Conservation (phyloP, 768 basidiomycete genomes). For the Clitopilus hobsonii region DNA sequence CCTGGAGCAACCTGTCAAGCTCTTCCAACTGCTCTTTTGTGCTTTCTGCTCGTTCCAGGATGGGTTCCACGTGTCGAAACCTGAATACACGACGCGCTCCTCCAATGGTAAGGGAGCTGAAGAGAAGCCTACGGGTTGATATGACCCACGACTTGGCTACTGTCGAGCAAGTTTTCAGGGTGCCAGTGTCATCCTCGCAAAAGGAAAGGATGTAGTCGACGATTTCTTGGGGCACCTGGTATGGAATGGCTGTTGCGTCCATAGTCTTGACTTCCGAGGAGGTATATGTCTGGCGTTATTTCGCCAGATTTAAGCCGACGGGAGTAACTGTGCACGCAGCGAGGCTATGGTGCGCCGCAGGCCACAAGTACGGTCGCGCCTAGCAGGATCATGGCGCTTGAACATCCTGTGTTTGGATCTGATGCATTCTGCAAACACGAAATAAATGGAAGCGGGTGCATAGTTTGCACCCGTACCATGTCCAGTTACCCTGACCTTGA, state of each 20-base stretch:
- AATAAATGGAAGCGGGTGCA: not conserved
- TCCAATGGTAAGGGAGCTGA: constrained; percentile 1
- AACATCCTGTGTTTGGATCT: not conserved
- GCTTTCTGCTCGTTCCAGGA: not conserved
- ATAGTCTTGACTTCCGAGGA: no score
- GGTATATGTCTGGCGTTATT: no score
- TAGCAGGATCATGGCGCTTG: not conserved
- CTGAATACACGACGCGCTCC: constrained; percentile 5
- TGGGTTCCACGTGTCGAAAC: constrained; percentile 3
- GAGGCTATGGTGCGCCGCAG: not conserved
- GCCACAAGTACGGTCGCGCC: not conserved
- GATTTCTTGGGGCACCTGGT: constrained; percentile 3
- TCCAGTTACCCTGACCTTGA: not conserved
- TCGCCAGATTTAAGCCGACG: not conserved
- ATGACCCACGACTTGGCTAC: constrained; percentile 2
- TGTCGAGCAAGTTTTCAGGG: not conserved
- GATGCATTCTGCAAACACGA: not conserved
- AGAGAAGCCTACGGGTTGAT: not conserved
- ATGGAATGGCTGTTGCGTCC: not conserved
- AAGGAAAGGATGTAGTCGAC: constrained; percentile 1
- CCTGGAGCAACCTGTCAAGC: constrained; percentile 3
- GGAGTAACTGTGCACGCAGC: not conserved
- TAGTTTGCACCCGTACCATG: not conserved
- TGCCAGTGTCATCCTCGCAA: not conserved
- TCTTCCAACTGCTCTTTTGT: constrained; percentile 3